Conservation (phyloP, 495 filamentous ascomycete species). For the Aspergillus steynii region DNA sequence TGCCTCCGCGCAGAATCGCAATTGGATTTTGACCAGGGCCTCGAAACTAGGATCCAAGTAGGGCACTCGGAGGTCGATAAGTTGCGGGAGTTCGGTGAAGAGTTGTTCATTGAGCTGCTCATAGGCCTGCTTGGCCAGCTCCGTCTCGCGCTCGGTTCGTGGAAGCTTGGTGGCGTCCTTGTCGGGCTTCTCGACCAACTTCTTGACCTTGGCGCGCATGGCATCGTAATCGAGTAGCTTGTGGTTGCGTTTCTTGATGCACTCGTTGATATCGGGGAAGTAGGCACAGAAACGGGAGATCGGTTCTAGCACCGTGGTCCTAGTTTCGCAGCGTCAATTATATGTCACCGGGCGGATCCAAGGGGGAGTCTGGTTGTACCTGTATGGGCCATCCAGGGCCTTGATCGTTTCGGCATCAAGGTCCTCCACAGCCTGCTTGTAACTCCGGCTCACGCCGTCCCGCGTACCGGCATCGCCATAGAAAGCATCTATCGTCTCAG, state of each 20-base stretch:
- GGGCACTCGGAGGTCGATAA: slow-evolving; percentile 94
- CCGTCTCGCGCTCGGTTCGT: slow-evolving; percentile 88
- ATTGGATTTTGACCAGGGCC: slow-evolving; percentile 96
- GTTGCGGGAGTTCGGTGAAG: slow-evolving; percentile 88
- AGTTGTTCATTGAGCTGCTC: slow-evolving; percentile 96
- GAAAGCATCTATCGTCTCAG: slow-evolving; percentile 98
- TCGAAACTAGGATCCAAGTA: slow-evolving; percentile 97
- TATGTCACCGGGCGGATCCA: neutral
- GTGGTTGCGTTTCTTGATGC: slow-evolving; percentile 97
- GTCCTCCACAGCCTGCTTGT: slow-evolving; percentile 97
- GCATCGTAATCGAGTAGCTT: slow-evolving; percentile 98
- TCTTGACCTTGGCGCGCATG: slow-evolving; percentile 93
- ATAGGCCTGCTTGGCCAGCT: slow-evolving; percentile 90
- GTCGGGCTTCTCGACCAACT: slow-evolving; percentile 95
- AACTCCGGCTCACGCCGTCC: slow-evolving; percentile 91
- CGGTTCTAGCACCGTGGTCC: slow-evolving; percentile 90
- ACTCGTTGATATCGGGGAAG: slow-evolving; percentile 98
- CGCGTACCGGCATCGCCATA: slow-evolving; percentile 94
- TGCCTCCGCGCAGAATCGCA: slow-evolving; percentile 96
- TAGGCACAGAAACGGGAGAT: slow-evolving; percentile 96
- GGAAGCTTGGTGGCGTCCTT: slow-evolving; percentile 96
- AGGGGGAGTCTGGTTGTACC: slow-evolving; percentile 33
- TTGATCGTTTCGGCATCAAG: slow-evolving; percentile 98
- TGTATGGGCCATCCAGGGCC: slow-evolving; percentile 94
- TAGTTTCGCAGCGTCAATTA: slow-evolving; percentile 23